phyloP scores from a whole-genome alignment of 768 basidiomycete genomes.

The Lepiota brunneoincarnata region DNA sequence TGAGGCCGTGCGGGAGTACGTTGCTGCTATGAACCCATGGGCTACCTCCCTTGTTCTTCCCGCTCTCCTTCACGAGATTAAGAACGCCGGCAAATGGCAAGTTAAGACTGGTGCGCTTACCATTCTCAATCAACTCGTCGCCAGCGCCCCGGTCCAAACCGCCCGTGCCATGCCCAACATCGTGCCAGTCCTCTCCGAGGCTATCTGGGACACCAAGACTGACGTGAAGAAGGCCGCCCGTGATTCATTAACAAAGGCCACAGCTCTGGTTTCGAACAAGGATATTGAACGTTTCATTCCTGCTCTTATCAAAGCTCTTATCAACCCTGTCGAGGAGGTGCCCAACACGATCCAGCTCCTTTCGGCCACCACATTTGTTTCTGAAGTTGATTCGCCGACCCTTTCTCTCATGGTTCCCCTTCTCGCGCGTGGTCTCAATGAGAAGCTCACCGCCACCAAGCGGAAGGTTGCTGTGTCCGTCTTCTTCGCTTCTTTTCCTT shows the following conservation, averaged over 20 bases:
- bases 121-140: constrained; percentile 84
- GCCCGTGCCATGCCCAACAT: constrained; percentile 92
- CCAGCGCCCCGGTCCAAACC: constrained; percentile 76
- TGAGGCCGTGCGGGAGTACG: constrained; percentile 76
- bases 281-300: constrained; percentile 97
- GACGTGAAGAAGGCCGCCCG: constrained; percentile 99
- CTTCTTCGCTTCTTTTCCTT: constrained; percentile 15
- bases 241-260: constrained; percentile 90
- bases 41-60: constrained; percentile 80
- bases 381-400: constrained; percentile 96
- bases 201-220: constrained; percentile 98
- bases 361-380: constrained; percentile 99
- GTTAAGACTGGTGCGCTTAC: constrained; percentile 86
- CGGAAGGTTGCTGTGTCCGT: constrained; percentile 95
- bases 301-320: constrained; percentile 94
- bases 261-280: constrained; percentile 96
- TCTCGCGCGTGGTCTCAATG: constrained; percentile 86
- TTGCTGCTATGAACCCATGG: constrained; percentile 85
- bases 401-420: constrained; percentile 98
- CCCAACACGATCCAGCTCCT: constrained; percentile 92
- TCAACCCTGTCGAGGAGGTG: constrained; percentile 99
- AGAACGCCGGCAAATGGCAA: constrained; percentile 97
- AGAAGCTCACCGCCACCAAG: constrained; percentile 95
- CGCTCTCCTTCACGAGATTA: constrained; percentile 87
- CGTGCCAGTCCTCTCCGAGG: constrained; percentile 90